These are phyloP conservation scores for Sugiyamaella japonica DNA, from an alignment of 1,139 yeast genomes.

Conservation along the genomic window DNA sequence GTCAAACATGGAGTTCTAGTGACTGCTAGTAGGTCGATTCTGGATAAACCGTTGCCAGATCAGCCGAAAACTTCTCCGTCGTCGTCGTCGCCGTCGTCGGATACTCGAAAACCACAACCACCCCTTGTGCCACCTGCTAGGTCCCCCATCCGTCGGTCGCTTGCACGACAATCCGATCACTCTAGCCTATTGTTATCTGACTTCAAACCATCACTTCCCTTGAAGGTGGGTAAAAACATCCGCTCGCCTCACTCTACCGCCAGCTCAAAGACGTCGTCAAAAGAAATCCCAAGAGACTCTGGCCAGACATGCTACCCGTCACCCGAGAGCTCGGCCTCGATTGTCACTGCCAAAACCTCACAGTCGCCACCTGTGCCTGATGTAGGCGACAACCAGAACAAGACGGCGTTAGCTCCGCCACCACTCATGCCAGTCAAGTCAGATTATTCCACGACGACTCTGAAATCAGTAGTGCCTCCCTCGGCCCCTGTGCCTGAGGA, in stretches of 20 bases:
- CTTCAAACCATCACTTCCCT: slow-evolving; percentile 21
- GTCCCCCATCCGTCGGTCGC: slow-evolving; percentile 7
- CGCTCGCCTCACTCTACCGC: neutral
- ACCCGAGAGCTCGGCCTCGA: slow-evolving; percentile 16
- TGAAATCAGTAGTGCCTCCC: neutral
- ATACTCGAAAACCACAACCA: neutral
- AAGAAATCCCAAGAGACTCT: neutral
- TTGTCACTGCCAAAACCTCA: slow-evolving; percentile 22
- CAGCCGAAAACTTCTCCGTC: slow-evolving; percentile 1
- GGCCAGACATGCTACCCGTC: slow-evolving; percentile 10
- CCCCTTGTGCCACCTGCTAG: slow-evolving; percentile 9
- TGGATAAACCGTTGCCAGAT: slow-evolving; percentile 20
- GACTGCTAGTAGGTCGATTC: slow-evolving; percentile 3
- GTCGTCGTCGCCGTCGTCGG: too few relatives aligned
- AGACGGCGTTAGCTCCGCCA: slow-evolving; percentile 1
- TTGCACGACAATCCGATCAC: neutral
- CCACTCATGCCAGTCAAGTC: neutral
- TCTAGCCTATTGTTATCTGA: neutral
- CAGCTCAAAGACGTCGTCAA: neutral
- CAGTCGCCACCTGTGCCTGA: slow-evolving; percentile 7
- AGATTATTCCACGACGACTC: neutral
- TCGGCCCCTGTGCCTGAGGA: neutral
- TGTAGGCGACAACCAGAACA: neutral
- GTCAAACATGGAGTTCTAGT: neutral
- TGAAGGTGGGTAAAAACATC: slow-evolving; percentile 12